Evolutionary conservation across 768 basidiomycete genomes (phyloP), one percentile per base, ranked within the genome.

Genomic region (Terana coerulea): DNA sequence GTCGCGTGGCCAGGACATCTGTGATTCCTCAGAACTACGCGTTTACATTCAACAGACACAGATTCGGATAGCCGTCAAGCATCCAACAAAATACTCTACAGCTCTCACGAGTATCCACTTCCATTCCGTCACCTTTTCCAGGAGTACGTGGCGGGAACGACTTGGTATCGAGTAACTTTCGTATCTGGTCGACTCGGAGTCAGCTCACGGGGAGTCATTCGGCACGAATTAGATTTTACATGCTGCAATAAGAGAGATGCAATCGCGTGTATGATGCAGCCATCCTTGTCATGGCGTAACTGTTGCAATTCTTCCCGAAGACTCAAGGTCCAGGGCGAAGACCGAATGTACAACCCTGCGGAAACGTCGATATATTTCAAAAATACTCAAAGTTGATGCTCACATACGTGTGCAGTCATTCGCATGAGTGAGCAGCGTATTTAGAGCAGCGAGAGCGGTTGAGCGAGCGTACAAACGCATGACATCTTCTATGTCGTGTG

Each of bases 301-400:
- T 21, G 8, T 12, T 31, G 15, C 1, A 46, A 24, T 9, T 26
- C 12, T n/a, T 64, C 62, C 46, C 62, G 63, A 29, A 88, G 64
- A 25, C 67, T 74, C 15, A 66, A 60, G 1, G 80, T 76, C 78
- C 83, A 84, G 2, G 79, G 78, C 14, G 80, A 79, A 34, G 60
- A 63, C 14, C 61, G 15, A 24, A 55, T 34, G 46, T 53, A 61
- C 6, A n/a, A n/a, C n/a, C n/a, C n/a, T n/a, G n/a, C n/a, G n/a
- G n/a, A n/a, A n/a, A n/a, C n/a, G n/a, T n/a, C n/a, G n/a, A n/a
- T n/a, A n/a, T n/a, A n/a, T n/a, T n/a, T n/a, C n/a, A n/a, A n/a
- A n/a, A n/a, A n/a, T n/a, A n/a, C n/a, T n/a, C n/a, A n/a, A n/a
- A n/a, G n/a, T n/a, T n/a, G n/a, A n/a, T n/a, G 4, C 14, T 12